These are phyloP conservation scores for Cytidiella melzeri DNA, from an alignment of 768 basidiomycete species.

Conservation along the genomic window DNA sequence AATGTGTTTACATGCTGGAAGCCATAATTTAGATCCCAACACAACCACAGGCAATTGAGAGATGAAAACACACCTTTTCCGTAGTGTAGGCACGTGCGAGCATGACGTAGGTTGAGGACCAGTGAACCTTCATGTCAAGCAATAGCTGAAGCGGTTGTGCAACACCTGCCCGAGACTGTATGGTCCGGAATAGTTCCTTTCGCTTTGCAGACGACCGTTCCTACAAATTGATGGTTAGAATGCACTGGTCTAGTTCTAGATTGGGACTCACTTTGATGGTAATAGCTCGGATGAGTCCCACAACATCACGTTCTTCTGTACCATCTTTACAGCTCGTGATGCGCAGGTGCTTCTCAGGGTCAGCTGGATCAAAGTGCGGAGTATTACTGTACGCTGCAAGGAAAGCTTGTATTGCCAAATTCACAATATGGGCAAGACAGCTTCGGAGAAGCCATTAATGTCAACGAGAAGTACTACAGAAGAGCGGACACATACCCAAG, in stretches of 20 bases:
- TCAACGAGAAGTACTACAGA: no score
- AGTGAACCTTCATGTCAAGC: slow-evolving; percentile 27
- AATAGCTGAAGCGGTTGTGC: slow-evolving; percentile 14
- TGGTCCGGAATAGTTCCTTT: slow-evolving; percentile 17
- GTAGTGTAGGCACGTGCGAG: slow-evolving; percentile 11
- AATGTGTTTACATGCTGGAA: slow-evolving; percentile 16
- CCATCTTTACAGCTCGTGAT: background rate
- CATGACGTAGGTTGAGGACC: slow-evolving; percentile 31
- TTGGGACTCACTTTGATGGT: slow-evolving; percentile 20
- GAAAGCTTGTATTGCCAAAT: slow-evolving; percentile 27
- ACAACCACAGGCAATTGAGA: background rate
- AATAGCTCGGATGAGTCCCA: slow-evolving; percentile 24
- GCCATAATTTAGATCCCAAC: background rate
- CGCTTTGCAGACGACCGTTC: slow-evolving; percentile 24
- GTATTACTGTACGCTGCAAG: slow-evolving; percentile 21
- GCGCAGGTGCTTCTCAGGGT: slow-evolving; percentile 12
- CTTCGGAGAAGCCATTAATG: no score
- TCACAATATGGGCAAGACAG: slow-evolving; percentile 31
- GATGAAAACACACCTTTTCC: slow-evolving; percentile 5
- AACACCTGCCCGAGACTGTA: slow-evolving; percentile 11
- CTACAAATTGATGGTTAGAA: slow-evolving; percentile 8
- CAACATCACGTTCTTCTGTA: slow-evolving; percentile 20
- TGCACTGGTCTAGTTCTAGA: background rate
- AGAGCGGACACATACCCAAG: no score
- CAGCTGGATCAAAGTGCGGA: slow-evolving; percentile 19